Evolutionary conservation across 1,284 basidiomycete genomes (phyloP).

Genomic region (Fistulinella staudtii): DNA sequence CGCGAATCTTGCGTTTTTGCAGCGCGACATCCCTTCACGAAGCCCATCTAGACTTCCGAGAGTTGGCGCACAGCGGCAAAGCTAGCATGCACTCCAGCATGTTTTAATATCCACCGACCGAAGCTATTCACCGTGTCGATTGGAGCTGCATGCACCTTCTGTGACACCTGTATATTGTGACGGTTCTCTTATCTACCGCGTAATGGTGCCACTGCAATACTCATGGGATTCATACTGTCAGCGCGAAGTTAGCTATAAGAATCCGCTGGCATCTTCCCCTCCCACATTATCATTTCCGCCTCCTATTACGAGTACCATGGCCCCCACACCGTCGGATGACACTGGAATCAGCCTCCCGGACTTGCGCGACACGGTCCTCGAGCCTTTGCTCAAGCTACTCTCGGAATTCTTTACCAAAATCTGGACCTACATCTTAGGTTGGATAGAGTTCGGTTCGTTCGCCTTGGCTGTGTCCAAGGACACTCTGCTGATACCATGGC

Average conservation of each 20-base stretch:
- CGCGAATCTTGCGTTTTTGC: constrained; percentile 45
- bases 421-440: neutral
- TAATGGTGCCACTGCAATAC: neutral
- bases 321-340: neutral
- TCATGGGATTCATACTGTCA: neutral
- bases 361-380: neutral
- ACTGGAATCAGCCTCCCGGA: neutral
- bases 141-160: neutral
- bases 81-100: neutral
- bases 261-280: neutral
- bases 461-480: neutral
- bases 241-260: neutral
- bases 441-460: neutral
- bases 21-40: too few relatives aligned
- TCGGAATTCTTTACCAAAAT: neutral
- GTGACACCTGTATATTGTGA: neutral
- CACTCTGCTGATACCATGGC: too few relatives aligned
- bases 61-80: constrained; percentile 47
- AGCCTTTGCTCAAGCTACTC: neutral
- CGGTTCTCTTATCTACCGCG: neutral
- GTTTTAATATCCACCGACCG: neutral
- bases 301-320: neutral
- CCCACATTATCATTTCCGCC: neutral
- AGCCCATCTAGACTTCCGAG: too few relatives aligned
- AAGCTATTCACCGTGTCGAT: neutral